Percentiles rank a stretch among this genome's conserved stretches.
Conservation (phyloP, 1,139 yeast species). For the Debaryomyces fabryi region DNA sequence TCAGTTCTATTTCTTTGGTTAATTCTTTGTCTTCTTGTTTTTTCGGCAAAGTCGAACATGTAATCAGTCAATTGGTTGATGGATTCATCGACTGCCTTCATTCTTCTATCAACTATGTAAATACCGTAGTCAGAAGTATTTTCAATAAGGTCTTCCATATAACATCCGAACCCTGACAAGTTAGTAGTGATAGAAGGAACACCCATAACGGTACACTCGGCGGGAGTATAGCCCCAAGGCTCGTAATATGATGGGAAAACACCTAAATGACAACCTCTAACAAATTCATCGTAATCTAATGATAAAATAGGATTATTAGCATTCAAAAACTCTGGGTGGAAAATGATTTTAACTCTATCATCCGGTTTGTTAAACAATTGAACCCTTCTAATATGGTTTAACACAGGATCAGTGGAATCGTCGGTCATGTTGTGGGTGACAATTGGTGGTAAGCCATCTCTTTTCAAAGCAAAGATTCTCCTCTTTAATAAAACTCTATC, state of each 20-base stretch:
- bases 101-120: slow-evolving; percentile 92
- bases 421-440: slow-evolving; percentile 98
- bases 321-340: slow-evolving; percentile 96
- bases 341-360: slow-evolving; percentile 91
- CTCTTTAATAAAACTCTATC: slow-evolving; percentile 90
- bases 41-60: slow-evolving; percentile 86
- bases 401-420: slow-evolving; percentile 86
- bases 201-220: slow-evolving; percentile 99
- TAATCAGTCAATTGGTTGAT: slow-evolving; percentile 86
- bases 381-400: slow-evolving; percentile 90
- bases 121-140: slow-evolving; percentile 95
- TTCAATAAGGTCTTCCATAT: slow-evolving; percentile 97
- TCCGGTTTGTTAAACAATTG: slow-evolving; percentile 86
- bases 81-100: slow-evolving; percentile 91
- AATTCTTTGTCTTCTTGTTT: slow-evolving; percentile 95
- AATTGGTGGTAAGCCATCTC: slow-evolving; percentile 89
- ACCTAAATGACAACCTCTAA: slow-evolving; percentile 96
- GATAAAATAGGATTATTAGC: slow-evolving; percentile 94
- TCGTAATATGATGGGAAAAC: slow-evolving; percentile 98
- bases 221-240: slow-evolving; percentile 99
- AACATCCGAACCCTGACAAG: slow-evolving; percentile 95
- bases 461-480: slow-evolving; percentile 89
- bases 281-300: slow-evolving; percentile 95
- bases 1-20: slow-evolving; percentile 98
- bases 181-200: slow-evolving; percentile 98